These are phyloP conservation scores for Boechera retrofracta DNA, from an alignment of 345 rosid species.

Conservation along the genomic window DNA sequence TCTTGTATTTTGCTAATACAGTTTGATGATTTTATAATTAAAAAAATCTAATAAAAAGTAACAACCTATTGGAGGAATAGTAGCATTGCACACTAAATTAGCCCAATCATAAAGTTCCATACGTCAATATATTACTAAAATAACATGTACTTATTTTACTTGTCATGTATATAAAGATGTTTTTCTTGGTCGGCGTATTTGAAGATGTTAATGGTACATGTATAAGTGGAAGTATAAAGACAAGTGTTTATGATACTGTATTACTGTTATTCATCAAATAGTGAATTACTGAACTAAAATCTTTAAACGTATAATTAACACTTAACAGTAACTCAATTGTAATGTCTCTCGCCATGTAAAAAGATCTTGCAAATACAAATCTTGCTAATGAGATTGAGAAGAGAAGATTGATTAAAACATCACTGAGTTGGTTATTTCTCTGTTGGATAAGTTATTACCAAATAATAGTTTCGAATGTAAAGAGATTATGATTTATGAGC, in stretches of 20 bases:
- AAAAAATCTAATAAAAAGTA: not conserved
- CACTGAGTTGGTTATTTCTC: not conserved
- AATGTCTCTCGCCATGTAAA: not conserved
- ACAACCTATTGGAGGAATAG: not conserved
- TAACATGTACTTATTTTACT: constrained; percentile 4
- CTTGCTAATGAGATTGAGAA: not conserved
- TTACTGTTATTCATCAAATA: too few relatives aligned
- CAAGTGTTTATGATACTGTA: not conserved
- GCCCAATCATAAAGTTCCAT: not conserved
- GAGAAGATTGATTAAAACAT: not conserved
- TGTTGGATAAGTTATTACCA: not conserved
- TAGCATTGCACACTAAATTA: not conserved
- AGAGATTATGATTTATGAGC: not conserved
- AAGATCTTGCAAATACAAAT: not conserved
- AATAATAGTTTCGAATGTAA: not conserved
- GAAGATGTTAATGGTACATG: not conserved
- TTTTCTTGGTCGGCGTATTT: not conserved
- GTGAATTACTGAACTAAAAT: not conserved
- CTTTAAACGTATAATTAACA: not conserved
- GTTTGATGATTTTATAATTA: not conserved
- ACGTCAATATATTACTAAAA: too few relatives aligned
- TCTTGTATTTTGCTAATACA: not conserved
- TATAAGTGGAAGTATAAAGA: not conserved
- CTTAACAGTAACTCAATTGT: not conserved
- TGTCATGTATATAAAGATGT: not conserved